Base-by-base conservation (phyloP, 805 yeast species). In the Saccharomycopsis sp. region DNA sequence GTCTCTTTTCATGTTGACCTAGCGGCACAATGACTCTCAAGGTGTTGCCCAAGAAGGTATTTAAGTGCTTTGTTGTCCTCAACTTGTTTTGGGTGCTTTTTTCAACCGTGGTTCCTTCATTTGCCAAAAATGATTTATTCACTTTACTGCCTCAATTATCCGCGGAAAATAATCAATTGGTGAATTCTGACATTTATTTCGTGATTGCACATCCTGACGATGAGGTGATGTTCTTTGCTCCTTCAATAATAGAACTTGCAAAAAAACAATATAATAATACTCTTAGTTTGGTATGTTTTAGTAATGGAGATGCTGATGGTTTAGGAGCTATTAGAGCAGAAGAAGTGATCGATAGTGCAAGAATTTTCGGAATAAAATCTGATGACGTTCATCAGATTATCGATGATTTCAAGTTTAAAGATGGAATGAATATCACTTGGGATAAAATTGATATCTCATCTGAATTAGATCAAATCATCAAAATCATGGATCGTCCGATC, bases 151-250 rank as follows among this genome's bases (percentile, higher is more conserved):
- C 9, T 4, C 8, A 14, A 15, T 14, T 25, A 18, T 4, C 21
- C n/a, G 33, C 28, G 4, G 19, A 25, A 23, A 32, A n/a, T 21
- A 25, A 20, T 5, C 27, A 15, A 21, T 12, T 58, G 40, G 17
- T 33, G 13, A 40, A 40, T 21, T 31, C 45, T 5, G 30, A 40
- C 6, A 62, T 74, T 2, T 70, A 66, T 49, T 62, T 79, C 34
- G 61, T 89, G 10, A 78, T 87, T 31, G 96, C 95, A 0, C 99
- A 92, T 59, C 99, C 99, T 0, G 99, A 92, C 59, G 99, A 92
- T 58, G 99, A 92, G 60, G 88, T 86, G 38, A 92, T 92, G 98
- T 92, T 92, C 59, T 92, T 92, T 53, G 75, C 86, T 1, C 98
- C 98, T 0, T 66, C 88, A 0, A 49, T 87, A 25, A 57, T 72